These are phyloP conservation scores for Orychophragmus violaceus DNA, from an alignment of 345 rosid species.

Conservation along the genomic window DNA sequence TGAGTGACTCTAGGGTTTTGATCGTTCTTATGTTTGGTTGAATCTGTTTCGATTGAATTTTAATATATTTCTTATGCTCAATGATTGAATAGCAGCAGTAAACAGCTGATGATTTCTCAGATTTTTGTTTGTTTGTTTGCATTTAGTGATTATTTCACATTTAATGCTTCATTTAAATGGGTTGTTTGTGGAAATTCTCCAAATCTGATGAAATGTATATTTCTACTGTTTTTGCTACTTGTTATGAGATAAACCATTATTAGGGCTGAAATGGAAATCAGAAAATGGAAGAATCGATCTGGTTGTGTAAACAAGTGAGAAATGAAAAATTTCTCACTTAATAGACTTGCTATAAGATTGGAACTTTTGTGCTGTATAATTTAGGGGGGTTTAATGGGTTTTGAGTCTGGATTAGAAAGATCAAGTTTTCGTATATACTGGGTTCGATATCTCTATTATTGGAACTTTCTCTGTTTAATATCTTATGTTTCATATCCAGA, in stretches of 20 bases:
- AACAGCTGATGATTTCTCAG: neutral
- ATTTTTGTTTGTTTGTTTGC: neutral
- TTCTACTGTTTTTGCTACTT: too few relatives aligned
- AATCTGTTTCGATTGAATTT: neutral
- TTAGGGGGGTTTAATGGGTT: neutral
- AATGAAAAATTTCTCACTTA: neutral
- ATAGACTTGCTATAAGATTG: neutral
- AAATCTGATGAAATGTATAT: neutral
- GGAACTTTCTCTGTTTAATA: conserved; percentile 14
- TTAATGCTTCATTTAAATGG: neutral
- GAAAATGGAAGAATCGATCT: neutral
- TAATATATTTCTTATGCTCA: neutral
- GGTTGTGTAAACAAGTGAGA: too few relatives aligned
- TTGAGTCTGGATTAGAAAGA: conserved; percentile 7
- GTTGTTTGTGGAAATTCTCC: neutral
- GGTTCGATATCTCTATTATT: neutral
- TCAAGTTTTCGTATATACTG: neutral
- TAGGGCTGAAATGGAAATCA: neutral
- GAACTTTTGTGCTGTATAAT: neutral
- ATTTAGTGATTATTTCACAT: too few relatives aligned
- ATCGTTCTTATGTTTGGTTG: conserved; percentile 14
- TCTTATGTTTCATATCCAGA: conserved; percentile 32
- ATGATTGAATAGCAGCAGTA: neutral
- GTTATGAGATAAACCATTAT: too few relatives aligned
- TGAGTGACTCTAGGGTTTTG: conserved; percentile 7